Conservation (phyloP, 257 asterid genomes). For the Solanum gandarillasii region DNA sequence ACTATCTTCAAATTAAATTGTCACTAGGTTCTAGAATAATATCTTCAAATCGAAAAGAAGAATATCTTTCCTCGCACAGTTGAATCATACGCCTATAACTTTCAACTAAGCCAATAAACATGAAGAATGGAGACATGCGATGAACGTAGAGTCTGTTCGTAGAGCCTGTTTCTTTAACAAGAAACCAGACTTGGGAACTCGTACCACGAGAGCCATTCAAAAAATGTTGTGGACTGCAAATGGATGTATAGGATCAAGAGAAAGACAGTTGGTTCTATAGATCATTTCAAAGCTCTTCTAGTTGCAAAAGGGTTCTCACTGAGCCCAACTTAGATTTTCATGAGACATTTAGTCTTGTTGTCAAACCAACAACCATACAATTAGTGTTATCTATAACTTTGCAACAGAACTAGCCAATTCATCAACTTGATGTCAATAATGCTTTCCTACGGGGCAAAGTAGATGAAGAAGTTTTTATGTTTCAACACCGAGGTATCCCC, state of each 20-base stretch:
- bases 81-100: not conserved
- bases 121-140: no score
- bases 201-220: no score
- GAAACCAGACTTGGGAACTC: not conserved
- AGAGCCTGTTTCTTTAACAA: not conserved
- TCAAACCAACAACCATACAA: not conserved
- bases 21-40: not conserved
- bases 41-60: not conserved
- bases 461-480: not conserved
- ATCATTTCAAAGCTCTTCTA: no score
- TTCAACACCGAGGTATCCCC: not conserved
- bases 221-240: no score
- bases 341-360: no score
- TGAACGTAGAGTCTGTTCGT: no score
- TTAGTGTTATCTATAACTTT: not conserved
- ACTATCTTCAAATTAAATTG: not conserved
- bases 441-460: no score
- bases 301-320: no score
- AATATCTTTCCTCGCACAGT: not conserved
- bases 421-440: not conserved
- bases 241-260: no score
- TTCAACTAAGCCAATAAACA: no score
- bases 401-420: not conserved
- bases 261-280: no score
- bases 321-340: no score